A percentile compares a stretch with the other conserved stretches of the same genome.
Conservation (phyloP, 805 yeast species). For the Kuraishia capsulata region DNA sequence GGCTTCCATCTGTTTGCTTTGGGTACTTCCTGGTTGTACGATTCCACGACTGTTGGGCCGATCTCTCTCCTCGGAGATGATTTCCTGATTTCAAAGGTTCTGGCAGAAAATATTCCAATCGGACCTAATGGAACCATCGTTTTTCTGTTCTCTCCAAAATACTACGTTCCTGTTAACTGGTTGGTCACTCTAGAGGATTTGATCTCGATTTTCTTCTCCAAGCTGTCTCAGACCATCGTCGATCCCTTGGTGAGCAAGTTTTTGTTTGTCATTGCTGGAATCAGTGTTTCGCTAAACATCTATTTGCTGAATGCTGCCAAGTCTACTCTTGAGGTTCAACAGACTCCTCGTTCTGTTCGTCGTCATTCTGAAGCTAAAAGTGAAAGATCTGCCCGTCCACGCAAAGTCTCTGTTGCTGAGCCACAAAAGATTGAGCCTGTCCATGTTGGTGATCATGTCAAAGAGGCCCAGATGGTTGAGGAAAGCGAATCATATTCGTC, state of each 20-base stretch:
- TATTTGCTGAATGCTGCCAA: constrained; percentile 82
- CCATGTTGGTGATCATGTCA: constrained; percentile 17
- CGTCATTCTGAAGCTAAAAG: no score
- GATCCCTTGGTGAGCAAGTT: constrained; percentile 77
- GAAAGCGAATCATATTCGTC: constrained; percentile 13
- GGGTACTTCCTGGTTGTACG: constrained; percentile 64
- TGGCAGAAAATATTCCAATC: constrained; percentile 33
- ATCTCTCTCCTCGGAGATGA: constrained; percentile 11
- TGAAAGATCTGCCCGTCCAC: neutral
- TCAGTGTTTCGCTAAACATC: constrained; percentile 73
- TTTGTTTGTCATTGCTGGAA: constrained; percentile 59
- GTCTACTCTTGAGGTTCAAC: constrained; percentile 32
- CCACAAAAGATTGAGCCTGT: constrained; percentile 7
- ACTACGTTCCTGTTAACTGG: constrained; percentile 48
- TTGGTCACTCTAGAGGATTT: constrained; percentile 56
- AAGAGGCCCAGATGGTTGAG: constrained; percentile 24
- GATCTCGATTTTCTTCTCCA: constrained; percentile 38
- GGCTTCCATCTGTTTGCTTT: constrained; percentile 60
- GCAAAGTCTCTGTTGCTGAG: constrained; percentile 6
- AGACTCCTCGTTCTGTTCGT: no score
- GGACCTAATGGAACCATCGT: constrained; percentile 38
- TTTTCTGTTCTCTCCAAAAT: constrained; percentile 46
- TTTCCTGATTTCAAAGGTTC: constrained; percentile 15
- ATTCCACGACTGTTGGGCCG: constrained; percentile 25
- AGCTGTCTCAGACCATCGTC: constrained; percentile 59